Conservation (phyloP, 352 stramenopile genomes). For the Phytophthora constricta region DNA sequence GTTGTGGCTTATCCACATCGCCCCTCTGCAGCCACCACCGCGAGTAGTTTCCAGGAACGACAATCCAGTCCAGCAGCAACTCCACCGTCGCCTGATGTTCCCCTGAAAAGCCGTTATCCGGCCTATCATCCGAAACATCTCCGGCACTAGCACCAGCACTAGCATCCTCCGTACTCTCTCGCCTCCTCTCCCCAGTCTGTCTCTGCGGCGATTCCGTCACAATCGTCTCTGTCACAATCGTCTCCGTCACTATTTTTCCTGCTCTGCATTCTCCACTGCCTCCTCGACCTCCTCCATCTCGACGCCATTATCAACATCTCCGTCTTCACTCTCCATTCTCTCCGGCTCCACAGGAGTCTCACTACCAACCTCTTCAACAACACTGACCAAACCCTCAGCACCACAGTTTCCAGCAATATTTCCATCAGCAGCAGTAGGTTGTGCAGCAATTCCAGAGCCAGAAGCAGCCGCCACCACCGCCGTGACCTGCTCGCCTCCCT, state of each 20-base stretch:
- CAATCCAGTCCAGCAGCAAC: conserved; percentile 49
- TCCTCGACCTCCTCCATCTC: background rate
- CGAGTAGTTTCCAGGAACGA: conserved; percentile 44
- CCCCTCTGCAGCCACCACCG: conserved; percentile 39
- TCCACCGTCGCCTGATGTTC: conserved; percentile 24
- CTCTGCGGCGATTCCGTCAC: background rate
- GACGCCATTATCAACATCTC: background rate
- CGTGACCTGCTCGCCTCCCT: background rate
- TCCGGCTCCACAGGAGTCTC: no score
- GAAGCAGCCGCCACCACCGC: background rate
- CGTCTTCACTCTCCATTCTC: conserved; percentile 2
- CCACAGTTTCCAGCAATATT: background rate
- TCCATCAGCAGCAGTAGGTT: background rate
- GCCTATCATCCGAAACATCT: conserved; percentile 4
- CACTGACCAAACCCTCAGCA: no score
- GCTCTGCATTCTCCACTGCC: background rate
- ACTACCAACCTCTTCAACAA: no score
- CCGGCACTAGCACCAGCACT: background rate
- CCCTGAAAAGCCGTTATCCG: conserved; percentile 9
- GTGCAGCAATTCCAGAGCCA: no score
- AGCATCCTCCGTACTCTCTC: background rate
- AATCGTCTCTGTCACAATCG: background rate
- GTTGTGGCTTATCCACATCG: conserved; percentile 29
- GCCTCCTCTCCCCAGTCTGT: background rate
- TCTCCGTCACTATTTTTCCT: background rate